Percentiles rank a stretch among this genome's conserved stretches.
Evolutionary conservation across 2,329 filamentous ascomycete species (phyloP).

Genomic region (Pestalotiopsis sp.): DNA sequence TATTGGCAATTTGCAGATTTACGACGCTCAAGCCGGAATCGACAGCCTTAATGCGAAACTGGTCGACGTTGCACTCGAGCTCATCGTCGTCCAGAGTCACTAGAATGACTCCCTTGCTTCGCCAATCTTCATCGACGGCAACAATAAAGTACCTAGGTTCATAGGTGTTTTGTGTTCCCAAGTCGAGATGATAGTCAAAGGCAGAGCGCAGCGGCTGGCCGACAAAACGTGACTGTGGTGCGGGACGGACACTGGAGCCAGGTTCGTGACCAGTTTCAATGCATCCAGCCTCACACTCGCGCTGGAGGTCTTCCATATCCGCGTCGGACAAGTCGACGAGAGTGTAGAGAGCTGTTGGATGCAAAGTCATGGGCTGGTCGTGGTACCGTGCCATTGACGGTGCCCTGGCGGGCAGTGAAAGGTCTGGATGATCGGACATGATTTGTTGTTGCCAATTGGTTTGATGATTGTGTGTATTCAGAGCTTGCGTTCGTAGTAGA

Average conservation of each 20-base stretch:
- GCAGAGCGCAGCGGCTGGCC: constrained; percentile 19
- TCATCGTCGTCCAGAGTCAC: constrained; percentile 21
- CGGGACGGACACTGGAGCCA: constrained; percentile 16
- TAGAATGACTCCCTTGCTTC: constrained; percentile 14
- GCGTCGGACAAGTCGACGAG: constrained; percentile 4
- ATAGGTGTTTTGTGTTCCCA: constrained; percentile 18
- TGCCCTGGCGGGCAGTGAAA: constrained; percentile 21
- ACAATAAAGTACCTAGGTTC: constrained; percentile 21
- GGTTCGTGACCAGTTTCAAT: neutral
- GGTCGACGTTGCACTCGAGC: constrained; percentile 22
- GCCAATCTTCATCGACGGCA: constrained; percentile 17
- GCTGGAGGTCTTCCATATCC: neutral
- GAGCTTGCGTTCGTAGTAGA: neutral
- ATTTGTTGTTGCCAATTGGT: neutral
- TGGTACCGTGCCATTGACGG: constrained; percentile 21
- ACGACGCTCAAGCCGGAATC: constrained; percentile 19
- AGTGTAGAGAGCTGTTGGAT: constrained; percentile 20
- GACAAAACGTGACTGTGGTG: constrained; percentile 20
- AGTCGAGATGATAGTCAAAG: constrained; percentile 15
- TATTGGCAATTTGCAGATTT: constrained; percentile 21
- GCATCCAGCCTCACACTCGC: neutral
- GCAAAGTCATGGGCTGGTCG: constrained; percentile 18
- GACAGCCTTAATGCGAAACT: constrained; percentile 22
- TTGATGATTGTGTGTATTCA: neutral
- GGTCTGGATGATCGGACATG: constrained; percentile 20